Evolutionary conservation across 192 early-diverging fungal species (phyloP), one percentile per base, ranked within the genome.

Genomic region (Coemansia sp.): DNA sequence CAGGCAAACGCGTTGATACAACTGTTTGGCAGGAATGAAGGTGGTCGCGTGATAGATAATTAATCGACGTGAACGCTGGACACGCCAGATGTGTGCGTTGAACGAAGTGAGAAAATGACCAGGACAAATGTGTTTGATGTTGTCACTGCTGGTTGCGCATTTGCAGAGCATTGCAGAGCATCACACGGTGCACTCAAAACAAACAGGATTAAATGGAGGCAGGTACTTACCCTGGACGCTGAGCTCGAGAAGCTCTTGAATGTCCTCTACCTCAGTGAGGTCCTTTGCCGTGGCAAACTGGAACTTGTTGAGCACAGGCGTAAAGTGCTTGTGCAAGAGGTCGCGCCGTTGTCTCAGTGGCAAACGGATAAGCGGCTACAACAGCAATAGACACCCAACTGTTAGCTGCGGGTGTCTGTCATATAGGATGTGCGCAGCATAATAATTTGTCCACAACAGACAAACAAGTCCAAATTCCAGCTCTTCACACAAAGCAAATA

Each of bases 211-310:
- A 29, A 40, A 13, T 59, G 19, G 19, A 27, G 13, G 9, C 6
- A 33, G 33, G 1, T 29, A 31, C 70, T 39, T 83, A 83, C 76
- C 81, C 59, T 70, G 45, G 51, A 83, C 57, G 45, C 81, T 83
- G 50, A 70, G 48, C 66, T 83, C 81, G 21, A 83, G 66, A 53
- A 98, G 96, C 6, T 89, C 87, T 72, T 98, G 97, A 56, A 99
- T 99, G 68, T 93, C 96, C 53, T 97, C 98, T 11, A 96, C 93
- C 61, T 88, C 85, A 31, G 74, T 88, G 14, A 92, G 87, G 59
- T 94, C 91, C 87, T 92, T 90, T 60, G 88, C 82, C 63, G 89
- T 91, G 9, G 95, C 97, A 84, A 95, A 97, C 8, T 82, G 76
- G 81, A 98, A 98, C 69, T 95, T 90, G 41, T 94, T 93, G n/a